A percentile compares a stretch with the other conserved stretches of the same genome.
Evolutionary conservation across 2,329 filamentous ascomycete species (phyloP).

Genomic region (Neurospora sp.): DNA sequence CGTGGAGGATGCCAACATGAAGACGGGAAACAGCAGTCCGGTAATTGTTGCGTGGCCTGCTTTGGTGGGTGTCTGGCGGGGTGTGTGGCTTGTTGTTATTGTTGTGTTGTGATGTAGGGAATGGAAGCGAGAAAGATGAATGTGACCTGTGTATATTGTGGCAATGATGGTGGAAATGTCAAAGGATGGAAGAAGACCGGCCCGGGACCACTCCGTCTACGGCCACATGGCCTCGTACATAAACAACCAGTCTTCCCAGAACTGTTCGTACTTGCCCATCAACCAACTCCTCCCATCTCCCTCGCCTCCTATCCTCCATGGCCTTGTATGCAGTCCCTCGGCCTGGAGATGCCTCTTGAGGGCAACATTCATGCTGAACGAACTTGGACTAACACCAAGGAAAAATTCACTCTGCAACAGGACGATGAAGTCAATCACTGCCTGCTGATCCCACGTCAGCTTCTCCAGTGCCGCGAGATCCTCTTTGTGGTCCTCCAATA

Average conservation of each 20-base stretch:
- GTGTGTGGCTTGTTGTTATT: not conserved
- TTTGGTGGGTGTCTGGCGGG: not conserved
- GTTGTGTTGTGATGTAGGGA: not conserved
- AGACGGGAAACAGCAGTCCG: not conserved
- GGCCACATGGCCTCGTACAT: constrained; percentile 37
- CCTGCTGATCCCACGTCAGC: constrained; percentile 35
- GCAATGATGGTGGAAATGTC: no score
- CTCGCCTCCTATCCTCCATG: constrained; percentile 32
- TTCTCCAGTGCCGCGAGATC: constrained; percentile 25
- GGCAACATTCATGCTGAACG: constrained; percentile 37
- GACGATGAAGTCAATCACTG: constrained; percentile 31
- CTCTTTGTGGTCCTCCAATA: constrained; percentile 19
- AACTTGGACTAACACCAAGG: constrained; percentile 35
- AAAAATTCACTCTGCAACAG: constrained; percentile 30
- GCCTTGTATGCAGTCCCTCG: constrained; percentile 30
- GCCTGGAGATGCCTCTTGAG: constrained; percentile 33
- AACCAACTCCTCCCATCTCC: constrained; percentile 33
- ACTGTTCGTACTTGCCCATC: constrained; percentile 33
- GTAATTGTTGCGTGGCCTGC: not conserved
- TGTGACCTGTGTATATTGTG: no score
- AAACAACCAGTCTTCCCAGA: constrained; percentile 39
- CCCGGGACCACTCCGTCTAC: not conserved
- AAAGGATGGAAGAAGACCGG: no score
- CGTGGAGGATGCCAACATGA: not conserved
- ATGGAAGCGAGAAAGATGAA: not conserved